phyloP scores from a whole-genome alignment of 306 rosid genomes.

The Sphenostylis stenocarpa region DNA sequence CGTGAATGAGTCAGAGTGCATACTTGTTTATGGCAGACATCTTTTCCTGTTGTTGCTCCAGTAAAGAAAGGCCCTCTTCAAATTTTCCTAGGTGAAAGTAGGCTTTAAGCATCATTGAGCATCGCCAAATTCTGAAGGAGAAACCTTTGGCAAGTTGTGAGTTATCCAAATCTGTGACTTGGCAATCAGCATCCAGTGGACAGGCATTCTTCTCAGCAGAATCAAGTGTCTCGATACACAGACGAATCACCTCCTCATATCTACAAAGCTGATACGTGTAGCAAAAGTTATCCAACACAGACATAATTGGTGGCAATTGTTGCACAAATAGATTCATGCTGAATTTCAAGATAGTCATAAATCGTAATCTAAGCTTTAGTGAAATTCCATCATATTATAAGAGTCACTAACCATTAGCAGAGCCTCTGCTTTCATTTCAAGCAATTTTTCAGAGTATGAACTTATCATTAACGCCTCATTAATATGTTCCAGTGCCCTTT shows the following conservation, averaged over 20 bases:
- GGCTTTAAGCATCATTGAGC: constrained; percentile 68
- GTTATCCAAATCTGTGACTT: constrained; percentile 42
- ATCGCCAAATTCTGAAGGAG: constrained; percentile 83
- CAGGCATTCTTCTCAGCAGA: constrained; percentile 82
- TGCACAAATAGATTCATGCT: constrained; percentile 9
- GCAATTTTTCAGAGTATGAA: constrained; percentile 70
- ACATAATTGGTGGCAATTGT: constrained; percentile 19
- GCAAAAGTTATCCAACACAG: constrained; percentile 41
- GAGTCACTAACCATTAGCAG: constrained; percentile 67
- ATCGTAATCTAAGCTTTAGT: constrained; percentile 9
- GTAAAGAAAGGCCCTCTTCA: constrained; percentile 78
- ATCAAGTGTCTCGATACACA: constrained; percentile 70
- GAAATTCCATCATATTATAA: constrained; percentile 31
- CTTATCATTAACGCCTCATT: constrained; percentile 71
- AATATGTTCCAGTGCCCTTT: constrained; percentile 64
- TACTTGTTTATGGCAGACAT: constrained; percentile 58
- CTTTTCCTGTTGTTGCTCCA: constrained; percentile 69
- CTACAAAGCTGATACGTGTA: constrained; percentile 63
- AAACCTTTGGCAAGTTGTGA: constrained; percentile 49
- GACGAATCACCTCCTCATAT: constrained; percentile 81
- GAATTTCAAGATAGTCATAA: constrained; percentile 14
- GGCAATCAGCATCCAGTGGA: constrained; percentile 37
- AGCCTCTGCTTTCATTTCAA: constrained; percentile 91
- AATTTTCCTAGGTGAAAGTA: constrained; percentile 79
- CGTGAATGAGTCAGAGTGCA: constrained; percentile 21